Base-by-base conservation (phyloP, 2,329 filamentous ascomycete genomes). In the Fusarium dlaminii region DNA sequence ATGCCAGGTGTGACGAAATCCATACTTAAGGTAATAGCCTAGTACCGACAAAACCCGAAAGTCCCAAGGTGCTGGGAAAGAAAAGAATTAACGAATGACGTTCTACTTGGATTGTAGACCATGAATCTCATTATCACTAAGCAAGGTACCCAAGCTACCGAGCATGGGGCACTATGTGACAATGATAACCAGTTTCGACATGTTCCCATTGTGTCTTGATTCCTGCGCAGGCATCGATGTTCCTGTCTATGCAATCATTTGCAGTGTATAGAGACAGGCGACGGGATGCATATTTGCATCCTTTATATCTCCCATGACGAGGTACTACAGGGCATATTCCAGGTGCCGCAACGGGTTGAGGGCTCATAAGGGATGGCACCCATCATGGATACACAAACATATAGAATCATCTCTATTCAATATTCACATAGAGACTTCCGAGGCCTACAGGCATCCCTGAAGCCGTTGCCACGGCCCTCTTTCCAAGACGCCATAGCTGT, bases 401-500 rank as follows among this genome's bases (percentile, higher is more conserved):
- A 37, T 59, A 54, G 66, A 54, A 78, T 78, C 75, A 75, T 78
- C 69, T 79, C 76, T 78, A 77, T 79, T 77, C 75, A 74, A 69
- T 74, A 76, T 48, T 75, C 70, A 72, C 71, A 72, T 72, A 76
- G 75, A 74, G 65, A 70, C 54, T 71, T 67, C 64, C 63, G 64
- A 68, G 68, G 77, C 75, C 72, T 78, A 67, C 77, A 74, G 73
- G 75, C 76, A 77, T 78, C 68, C 76, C 66, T 74, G 77, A 70
- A 79, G 73, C 77, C 78, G 66, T 77, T 74, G 68, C 77, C 75
- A 71, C 69, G 69, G 74, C 73, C 70, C 70, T 59, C 71, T 73
- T 59, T 69, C 78, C 75, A 76, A 78, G 78, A 80, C 78, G 78
- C 78, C 78, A 68, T 76, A 71, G 73, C 75, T 74, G 74, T 72